Percentiles rank a stretch among this genome's conserved stretches.
Evolutionary conservation across 352 stramenopile genomes (phyloP).

Genomic region (Globisporangium abappressorium): DNA sequence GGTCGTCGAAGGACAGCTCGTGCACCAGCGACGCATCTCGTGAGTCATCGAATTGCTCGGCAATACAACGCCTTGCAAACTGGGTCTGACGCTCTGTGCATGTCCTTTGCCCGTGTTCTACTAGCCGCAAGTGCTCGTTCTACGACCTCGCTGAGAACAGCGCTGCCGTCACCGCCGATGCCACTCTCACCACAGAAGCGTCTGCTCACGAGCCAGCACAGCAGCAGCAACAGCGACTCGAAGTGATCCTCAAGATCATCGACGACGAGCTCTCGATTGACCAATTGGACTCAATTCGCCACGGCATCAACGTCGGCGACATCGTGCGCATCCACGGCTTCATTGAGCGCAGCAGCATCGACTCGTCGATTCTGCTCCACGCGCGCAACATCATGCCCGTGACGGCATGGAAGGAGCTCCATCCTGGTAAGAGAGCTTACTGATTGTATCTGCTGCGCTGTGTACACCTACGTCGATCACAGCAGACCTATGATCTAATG

Average conservation of each 20-base stretch:
- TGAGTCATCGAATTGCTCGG: conserved; percentile 22
- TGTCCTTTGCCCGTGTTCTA: not conserved
- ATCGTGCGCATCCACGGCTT: conserved; percentile 61
- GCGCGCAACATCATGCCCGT: conserved; percentile 38
- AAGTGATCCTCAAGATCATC: conserved; percentile 81
- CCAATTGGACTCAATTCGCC: conserved; percentile 59
- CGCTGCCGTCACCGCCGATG: conserved; percentile 1
- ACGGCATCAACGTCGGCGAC: conserved; percentile 63
- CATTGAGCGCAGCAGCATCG: conserved; percentile 35
- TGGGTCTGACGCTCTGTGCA: not conserved
- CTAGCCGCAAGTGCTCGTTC: conserved; percentile 70
- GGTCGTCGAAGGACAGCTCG: conserved; percentile 66
- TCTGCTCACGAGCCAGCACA: conserved; percentile 3
- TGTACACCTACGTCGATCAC: not conserved
- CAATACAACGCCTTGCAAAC: not conserved
- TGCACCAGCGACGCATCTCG: conserved; percentile 75
- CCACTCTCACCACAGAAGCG: not conserved
- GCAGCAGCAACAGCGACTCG: conserved; percentile 36
- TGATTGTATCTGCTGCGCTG: not conserved
- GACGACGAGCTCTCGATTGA: conserved; percentile 59
- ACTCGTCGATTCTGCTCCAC: conserved; percentile 35
- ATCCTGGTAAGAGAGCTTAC: conserved; percentile 26
- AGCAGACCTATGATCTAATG: not conserved
- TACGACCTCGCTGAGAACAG: conserved; percentile 51
- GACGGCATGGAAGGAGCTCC: conserved; percentile 47